phyloP scores from a whole-genome alignment of 1,139 yeast genomes.

The Magnusiomyces paraingens region DNA sequence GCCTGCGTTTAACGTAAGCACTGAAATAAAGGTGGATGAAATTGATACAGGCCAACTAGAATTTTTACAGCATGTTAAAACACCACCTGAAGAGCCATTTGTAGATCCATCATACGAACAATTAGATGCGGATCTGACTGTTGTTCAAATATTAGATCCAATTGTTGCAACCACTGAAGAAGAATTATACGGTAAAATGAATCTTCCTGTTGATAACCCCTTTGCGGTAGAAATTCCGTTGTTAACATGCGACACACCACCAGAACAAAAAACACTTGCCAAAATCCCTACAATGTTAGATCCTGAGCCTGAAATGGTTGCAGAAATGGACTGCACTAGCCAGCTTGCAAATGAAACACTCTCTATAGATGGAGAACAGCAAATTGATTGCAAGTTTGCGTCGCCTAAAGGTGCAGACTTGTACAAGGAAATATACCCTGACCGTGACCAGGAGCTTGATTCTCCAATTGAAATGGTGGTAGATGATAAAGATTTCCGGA shows the following conservation, averaged over 20 bases:
- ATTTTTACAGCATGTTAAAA: too few species aligned
- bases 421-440: background rate
- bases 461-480: background rate
- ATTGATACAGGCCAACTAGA: too few species aligned
- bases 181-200: too few species aligned
- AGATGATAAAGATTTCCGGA: background rate
- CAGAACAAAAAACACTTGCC: background rate
- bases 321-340: background rate
- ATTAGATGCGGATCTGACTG: too few species aligned
- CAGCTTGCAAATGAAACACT: background rate
- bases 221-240: background rate
- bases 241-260: background rate
- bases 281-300: background rate
- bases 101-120: too few species aligned
- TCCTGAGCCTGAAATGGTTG: background rate
- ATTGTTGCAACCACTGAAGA: too few species aligned
- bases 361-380: background rate
- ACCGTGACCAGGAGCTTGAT: background rate
- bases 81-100: too few species aligned
- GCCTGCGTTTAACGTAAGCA: too few species aligned
- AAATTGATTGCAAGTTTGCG: background rate
- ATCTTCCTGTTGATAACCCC: background rate
- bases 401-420: background rate
- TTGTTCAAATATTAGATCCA: too few species aligned
- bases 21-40: too few species aligned